Base-by-base conservation (phyloP, 2,329 filamentous ascomycete genomes). In the Trichophyton equinum region DNA sequence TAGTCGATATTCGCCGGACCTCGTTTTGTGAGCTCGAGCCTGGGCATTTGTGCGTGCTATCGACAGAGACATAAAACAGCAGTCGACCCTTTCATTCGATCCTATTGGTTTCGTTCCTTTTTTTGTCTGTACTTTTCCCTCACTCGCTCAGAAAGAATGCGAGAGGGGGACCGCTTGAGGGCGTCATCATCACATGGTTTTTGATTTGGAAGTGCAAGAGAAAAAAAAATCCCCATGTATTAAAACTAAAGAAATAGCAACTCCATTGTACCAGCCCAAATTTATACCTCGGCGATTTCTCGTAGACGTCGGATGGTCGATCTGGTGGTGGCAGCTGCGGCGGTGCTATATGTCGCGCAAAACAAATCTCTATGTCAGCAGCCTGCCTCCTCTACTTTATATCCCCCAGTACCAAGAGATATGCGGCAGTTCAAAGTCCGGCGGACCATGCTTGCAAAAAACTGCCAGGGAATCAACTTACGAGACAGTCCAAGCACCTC, bases 301-400 rank as follows among this genome's bases (percentile, higher is more conserved):
- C 91, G 88, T 82, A 96, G 84, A 85, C 91, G 88, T 82, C 91
- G 89, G 80, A 96, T 91, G 73, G 91, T 96, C 72, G 91, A 96
- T 80, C 91, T 86, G 80, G 91, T 95, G 73, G 91, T 90, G 73
- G 90, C 91, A 68, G 91, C 91, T 73, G 91, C 91, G 68, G 91
- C 89, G 72, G 91, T 96, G 69, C 90, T 95, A 71, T 62, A 40
- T 53, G 11, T 49, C 13, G 22, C 13, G 22, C 4, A 47, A 25
- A 47, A 22, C 18, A 22, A 27, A 25, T 13, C 44, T 18, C 33
- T 15, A 46, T 42, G 47, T 63, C 27, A 61, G 62, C 30, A 20
- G 11, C 3, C 63, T 58, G 25, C 15, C n/a, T 51, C 55, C 53
- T 27, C 15, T 36, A 9, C 9, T 13, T 9, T 5, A 7, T 36